Conservation (phyloP, 176 grass and related monocot genomes). For the Oryza nivara region DNA sequence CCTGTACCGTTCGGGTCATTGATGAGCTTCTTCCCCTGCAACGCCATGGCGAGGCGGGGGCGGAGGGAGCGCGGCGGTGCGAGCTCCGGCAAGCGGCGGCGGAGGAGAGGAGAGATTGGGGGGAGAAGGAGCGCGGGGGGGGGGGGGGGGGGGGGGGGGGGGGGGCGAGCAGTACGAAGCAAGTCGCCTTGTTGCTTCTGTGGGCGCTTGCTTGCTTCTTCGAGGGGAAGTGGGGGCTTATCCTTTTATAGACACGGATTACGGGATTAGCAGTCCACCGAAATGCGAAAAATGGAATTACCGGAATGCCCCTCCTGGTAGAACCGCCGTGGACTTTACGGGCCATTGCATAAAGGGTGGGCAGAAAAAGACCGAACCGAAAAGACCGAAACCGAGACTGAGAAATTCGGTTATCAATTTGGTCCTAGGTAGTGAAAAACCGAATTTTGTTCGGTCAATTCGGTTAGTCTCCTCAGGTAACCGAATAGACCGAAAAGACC, state of each 20-base stretch:
- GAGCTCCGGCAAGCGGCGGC: conserved; percentile 33
- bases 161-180: conserved; percentile 40
- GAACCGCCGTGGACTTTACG: conserved; percentile 16
- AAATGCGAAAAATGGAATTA: conserved; percentile 44
- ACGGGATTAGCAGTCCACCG: conserved; percentile 35
- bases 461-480: no score
- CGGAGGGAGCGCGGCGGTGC: neutral
- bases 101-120: conserved; percentile 22
- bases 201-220: conserved; percentile 49
- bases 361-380: no score
- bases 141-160: no score
- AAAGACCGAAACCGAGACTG: no score
- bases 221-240: conserved; percentile 32
- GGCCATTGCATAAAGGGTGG: no score
- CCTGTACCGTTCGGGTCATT: conserved; percentile 77
- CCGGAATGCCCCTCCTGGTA: conserved; percentile 36
- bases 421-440: no score
- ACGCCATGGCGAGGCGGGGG: conserved; percentile 54
- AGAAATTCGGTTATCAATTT: no score
- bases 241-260: conserved; percentile 55
- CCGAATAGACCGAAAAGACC: no score
- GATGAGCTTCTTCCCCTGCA: conserved; percentile 95
- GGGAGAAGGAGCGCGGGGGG: neutral
- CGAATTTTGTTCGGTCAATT: no score
- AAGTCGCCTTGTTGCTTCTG: conserved; percentile 33